Conservation (phyloP, 148 eudicot genomes). For the Vaccinium myrtillus region DNA sequence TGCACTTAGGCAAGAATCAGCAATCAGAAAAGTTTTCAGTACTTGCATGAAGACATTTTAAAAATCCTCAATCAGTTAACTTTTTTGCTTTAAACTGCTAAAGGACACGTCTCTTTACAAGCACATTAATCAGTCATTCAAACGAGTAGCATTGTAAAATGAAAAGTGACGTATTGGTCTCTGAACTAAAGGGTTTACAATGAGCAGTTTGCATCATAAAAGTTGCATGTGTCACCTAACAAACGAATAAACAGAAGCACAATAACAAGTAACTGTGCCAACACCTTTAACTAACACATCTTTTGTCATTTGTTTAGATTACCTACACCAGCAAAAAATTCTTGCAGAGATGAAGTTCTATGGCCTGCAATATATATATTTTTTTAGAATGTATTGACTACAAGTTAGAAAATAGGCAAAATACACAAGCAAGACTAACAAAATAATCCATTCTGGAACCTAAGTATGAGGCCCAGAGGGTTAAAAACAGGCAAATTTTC, state of each 20-base stretch:
- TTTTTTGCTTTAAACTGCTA: too few species aligned
- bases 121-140: background rate
- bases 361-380: background rate
- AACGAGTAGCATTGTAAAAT: background rate
- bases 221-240: background rate
- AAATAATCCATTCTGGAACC: background rate
- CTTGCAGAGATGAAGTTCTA: background rate
- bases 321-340: background rate
- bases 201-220: background rate
- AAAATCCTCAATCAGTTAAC: background rate
- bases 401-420: background rate
- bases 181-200: background rate
- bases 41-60: background rate
- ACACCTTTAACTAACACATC: background rate
- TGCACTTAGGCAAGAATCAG: background rate
- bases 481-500: background rate
- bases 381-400: background rate
- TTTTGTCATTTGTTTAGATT: background rate
- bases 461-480: background rate
- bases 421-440: background rate
- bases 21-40: background rate
- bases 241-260: background rate
- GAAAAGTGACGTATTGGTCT: background rate
- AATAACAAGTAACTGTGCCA: background rate
- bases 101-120: background rate